These are phyloP conservation scores for Umbilicaria muhlenbergii DNA, from an alignment of 495 filamentous ascomycete species.

Conservation along the genomic window DNA sequence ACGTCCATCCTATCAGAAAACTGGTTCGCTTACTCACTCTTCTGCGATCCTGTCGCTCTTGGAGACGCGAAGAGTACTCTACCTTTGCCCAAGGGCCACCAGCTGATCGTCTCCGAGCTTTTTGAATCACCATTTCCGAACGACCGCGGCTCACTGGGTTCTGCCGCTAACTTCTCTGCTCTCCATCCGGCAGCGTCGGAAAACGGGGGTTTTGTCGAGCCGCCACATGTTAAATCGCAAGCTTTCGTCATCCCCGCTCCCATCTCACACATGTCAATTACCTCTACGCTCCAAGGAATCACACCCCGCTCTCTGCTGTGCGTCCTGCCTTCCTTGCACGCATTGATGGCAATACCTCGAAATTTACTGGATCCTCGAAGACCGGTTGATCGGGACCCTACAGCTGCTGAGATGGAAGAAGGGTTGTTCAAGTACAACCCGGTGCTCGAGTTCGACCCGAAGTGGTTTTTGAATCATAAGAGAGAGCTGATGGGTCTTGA, in stretches of 20 bases:
- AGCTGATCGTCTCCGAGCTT: constrained; percentile 73
- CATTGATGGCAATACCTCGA: constrained; percentile 67
- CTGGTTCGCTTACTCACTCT: constrained; percentile 91
- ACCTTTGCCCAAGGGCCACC: constrained; percentile 61
- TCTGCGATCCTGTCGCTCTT: constrained; percentile 34
- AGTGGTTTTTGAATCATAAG: constrained; percentile 65
- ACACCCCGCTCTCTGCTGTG: constrained; percentile 71
- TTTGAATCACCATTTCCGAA: constrained; percentile 76
- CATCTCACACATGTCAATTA: constrained; percentile 66
- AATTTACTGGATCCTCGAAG: constrained; percentile 71
- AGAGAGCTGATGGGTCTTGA: constrained; percentile 66
- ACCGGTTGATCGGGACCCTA: constrained; percentile 72
- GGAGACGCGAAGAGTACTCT: constrained; percentile 19
- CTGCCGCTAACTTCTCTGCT: constrained; percentile 52
- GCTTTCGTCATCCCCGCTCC: constrained; percentile 61
- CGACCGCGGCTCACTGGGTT: constrained; percentile 66
- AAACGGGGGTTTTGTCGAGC: constrained; percentile 19
- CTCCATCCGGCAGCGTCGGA: constrained; percentile 36
- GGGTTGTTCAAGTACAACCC: constrained; percentile 65
- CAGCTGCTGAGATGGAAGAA: constrained; percentile 62
- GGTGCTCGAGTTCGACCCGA: constrained; percentile 69
- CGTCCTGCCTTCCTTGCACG: constrained; percentile 49
- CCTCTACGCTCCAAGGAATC: constrained; percentile 86
- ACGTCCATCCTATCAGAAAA: constrained; percentile 74
- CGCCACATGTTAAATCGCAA: constrained; percentile 63